Evolutionary conservation across 2,329 filamentous ascomycete species (phyloP), one percentile per base, ranked within the genome.

Genomic region (Macrophomina phaseolina): DNA sequence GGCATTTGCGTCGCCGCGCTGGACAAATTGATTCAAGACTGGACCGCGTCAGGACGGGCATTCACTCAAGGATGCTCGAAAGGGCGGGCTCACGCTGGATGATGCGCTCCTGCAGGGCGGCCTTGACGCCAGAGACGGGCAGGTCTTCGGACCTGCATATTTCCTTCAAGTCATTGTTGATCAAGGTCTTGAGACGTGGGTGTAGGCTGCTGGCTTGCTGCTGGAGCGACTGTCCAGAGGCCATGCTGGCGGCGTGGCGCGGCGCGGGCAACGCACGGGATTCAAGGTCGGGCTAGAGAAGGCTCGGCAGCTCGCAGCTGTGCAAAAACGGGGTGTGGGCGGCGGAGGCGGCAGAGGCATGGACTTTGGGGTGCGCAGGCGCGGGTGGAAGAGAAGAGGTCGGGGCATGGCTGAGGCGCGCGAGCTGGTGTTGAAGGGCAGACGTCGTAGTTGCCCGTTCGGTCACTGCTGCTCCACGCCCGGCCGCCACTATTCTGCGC

Each of bases 71-170:
- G 28, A 38, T 42, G 40, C 45, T 55, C 40, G 49, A 67, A 16
- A 45, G 64, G 53, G 48, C 49, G 42, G 12, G 88, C 91, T 80
- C 84, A 98, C 95, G 87, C 67, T 87, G 83, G 69, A 90, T 87
- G 68, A 97, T 91, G 73, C 94, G 90, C 67, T 82, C 81, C 79
- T 97, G 93, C 68, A 98, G 82, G 49, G 91, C 87, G 40, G 89
- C 87, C 83, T 99, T 99, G 73, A 95, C 90, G 23, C 95, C 95
- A 34, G 90, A 91, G 68, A 92, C 90, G 70, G 87, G 86, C 42
- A 97, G 83, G 55, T 89, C 86, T 80, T 97, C 92, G 68, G 86
- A 83, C 69, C 88, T 86, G 75, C 94, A 91, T 70, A 98, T 90
- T 63, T 85, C 85, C 73, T 93, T 91, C 58, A 97, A 86, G 73